Evolutionary conservation across 2,329 filamentous ascomycete species (phyloP), one percentile per base, ranked within the genome.

Genomic region (Trichoderma polysporum): DNA sequence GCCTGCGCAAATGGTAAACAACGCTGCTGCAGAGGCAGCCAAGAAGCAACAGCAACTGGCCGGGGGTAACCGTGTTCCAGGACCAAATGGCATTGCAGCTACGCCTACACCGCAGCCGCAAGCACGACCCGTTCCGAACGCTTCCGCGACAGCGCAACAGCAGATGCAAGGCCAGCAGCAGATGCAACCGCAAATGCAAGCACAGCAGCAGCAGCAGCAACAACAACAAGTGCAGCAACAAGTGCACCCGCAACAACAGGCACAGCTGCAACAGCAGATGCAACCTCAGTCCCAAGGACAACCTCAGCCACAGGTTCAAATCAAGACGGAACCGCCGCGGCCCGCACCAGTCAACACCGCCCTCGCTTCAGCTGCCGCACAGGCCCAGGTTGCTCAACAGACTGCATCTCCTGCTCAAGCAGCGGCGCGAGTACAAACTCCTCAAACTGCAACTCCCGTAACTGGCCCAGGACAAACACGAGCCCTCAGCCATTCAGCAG

Each of bases 311-410:
- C 59, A 59, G 35, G 19, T 63, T 35, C 66, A 65, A 35, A 33
- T 67, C 35, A 77, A 75, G 67, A 71, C 75, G 54, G 78, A 78
- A 63, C 77, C 73, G 47, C 75, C 73, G 52, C 77, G 72, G 60
- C 80, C 80, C 4, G 77, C 79, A 1, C 82, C 84, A 9, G 78
- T 84, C 53, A 86, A 86, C 69, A 82, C 84, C 0, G 77, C 80
- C 3, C 75, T 85, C 58, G 73, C 74, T 37, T 70, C 72, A 41
- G 77, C 81, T 4, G 74, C 78, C 13, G 76, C 79, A 70, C 79
- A 62, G 77, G 81, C 47, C 71, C 83, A 68, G 58, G 68, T 49
- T 25, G 63, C 69, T 54, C 83, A 69, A 45, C 69, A 66, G 37
- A 61, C 70, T 41, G 81, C 82, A 65, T 83, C 83, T 8, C 84